phyloP scores from a whole-genome alignment of 768 basidiomycete species.

The Lactarius pseudohatsudake region DNA sequence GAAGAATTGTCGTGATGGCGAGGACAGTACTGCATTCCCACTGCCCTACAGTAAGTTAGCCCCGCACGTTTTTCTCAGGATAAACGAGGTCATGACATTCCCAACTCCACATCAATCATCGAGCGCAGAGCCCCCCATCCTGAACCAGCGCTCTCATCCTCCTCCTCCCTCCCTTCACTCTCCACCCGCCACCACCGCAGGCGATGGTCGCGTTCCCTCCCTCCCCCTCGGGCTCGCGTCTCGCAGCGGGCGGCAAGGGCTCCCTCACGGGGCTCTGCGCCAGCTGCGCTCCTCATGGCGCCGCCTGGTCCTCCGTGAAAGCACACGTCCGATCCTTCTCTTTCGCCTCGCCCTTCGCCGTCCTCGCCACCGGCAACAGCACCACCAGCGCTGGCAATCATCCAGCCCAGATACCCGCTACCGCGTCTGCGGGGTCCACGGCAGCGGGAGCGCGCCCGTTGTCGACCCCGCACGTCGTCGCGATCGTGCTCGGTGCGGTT shows the following conservation, averaged over 20 bases:
- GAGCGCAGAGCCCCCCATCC: background rate
- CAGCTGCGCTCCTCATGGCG: background rate
- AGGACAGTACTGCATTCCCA: background rate
- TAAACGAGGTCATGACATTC: background rate
- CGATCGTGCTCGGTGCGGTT: background rate
- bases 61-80: background rate
- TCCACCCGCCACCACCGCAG: constrained; percentile 20
- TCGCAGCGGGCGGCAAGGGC: background rate
- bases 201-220: constrained; percentile 14
- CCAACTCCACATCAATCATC: background rate
- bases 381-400: background rate
- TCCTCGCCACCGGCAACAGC: background rate
- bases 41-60: background rate
- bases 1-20: background rate
- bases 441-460: background rate
- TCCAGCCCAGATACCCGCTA: background rate
- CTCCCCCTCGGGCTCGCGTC: background rate
- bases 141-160: background rate
- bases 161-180: background rate
- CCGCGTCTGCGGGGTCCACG: background rate
- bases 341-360: background rate
- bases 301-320: background rate
- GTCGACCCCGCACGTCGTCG: background rate
- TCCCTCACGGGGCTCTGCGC: background rate
- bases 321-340: background rate